Conservation (phyloP, 495 filamentous ascomycete genomes). For the Daldinia grandis region DNA sequence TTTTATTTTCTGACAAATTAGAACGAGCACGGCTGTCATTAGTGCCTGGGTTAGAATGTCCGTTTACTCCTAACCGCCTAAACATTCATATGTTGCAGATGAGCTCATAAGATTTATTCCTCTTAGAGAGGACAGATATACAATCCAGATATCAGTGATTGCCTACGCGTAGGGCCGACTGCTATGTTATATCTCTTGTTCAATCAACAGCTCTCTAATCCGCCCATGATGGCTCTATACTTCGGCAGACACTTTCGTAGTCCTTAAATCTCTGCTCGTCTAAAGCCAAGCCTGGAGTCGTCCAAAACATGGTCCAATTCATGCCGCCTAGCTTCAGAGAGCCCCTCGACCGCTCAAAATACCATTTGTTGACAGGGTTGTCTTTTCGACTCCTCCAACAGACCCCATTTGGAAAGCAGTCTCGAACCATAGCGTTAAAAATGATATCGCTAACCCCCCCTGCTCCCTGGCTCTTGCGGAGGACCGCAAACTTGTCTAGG, state of each 20-base stretch:
- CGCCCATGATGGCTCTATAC: constrained; percentile 83
- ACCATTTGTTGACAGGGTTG: constrained; percentile 93
- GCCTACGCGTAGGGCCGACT: background rate
- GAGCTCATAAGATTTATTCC: background rate
- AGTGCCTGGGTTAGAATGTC: background rate
- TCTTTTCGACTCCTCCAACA: constrained; percentile 82
- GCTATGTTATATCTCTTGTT: background rate
- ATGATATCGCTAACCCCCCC: constrained; percentile 95
- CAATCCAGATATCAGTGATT: too few relatives aligned
- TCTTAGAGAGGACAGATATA: background rate
- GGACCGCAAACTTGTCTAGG: constrained; percentile 96
- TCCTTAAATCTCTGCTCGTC: constrained; percentile 69
- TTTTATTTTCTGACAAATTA: background rate
- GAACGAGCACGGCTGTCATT: background rate
- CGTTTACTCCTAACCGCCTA: background rate
- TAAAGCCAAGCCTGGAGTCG: constrained; percentile 67
- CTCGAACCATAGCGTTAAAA: constrained; percentile 92
- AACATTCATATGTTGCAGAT: background rate
- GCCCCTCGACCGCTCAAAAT: constrained; percentile 88
- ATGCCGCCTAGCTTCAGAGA: constrained; percentile 78
- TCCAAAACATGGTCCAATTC: constrained; percentile 99
- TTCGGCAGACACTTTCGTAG: constrained; percentile 83
- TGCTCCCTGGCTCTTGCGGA: constrained; percentile 85
- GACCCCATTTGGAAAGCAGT: constrained; percentile 82
- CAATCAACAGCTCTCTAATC: constrained; percentile 73